phyloP scores from a whole-genome alignment of 75 land plant genomes.

The Cunninghamia lanceolata region DNA sequence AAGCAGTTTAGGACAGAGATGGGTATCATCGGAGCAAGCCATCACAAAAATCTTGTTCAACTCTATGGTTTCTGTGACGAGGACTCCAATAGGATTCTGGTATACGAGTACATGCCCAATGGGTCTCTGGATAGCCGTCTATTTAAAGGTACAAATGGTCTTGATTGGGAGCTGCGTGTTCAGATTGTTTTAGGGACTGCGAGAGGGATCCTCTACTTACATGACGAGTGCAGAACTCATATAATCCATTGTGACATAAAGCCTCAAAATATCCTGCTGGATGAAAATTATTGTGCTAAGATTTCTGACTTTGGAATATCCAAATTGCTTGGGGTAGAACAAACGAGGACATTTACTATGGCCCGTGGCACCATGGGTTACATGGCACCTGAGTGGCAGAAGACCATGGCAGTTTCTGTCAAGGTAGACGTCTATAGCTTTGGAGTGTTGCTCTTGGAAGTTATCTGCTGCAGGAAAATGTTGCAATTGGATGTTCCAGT shows the following conservation, averaged over 20 bases:
- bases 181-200: constrained; percentile 16
- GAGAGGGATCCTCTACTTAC: constrained; percentile 19
- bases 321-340: neutral
- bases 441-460: constrained; percentile 12
- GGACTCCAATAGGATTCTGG: constrained; percentile 16
- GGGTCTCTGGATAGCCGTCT: constrained; percentile 28
- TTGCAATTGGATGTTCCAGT: constrained; percentile 10
- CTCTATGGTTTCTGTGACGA: constrained; percentile 31
- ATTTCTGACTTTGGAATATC: neutral
- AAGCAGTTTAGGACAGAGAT: constrained; percentile 40
- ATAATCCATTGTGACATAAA: neutral
- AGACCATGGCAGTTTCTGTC: neutral
- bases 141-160: neutral
- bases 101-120: constrained; percentile 35
- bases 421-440: constrained; percentile 14
- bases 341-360: constrained; percentile 11
- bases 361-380: constrained; percentile 46
- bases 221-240: constrained; percentile 11
- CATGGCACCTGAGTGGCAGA: constrained; percentile 35
- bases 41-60: constrained; percentile 41
- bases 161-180: constrained; percentile 11
- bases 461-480: constrained; percentile 7
- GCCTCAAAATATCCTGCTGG: neutral
- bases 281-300: neutral
- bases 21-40: constrained; percentile 25